A percentile compares a stretch with the other conserved stretches of the same genome.
Evolutionary conservation across 805 yeast species (phyloP).

Genomic region (Kazachstania martiniae): DNA sequence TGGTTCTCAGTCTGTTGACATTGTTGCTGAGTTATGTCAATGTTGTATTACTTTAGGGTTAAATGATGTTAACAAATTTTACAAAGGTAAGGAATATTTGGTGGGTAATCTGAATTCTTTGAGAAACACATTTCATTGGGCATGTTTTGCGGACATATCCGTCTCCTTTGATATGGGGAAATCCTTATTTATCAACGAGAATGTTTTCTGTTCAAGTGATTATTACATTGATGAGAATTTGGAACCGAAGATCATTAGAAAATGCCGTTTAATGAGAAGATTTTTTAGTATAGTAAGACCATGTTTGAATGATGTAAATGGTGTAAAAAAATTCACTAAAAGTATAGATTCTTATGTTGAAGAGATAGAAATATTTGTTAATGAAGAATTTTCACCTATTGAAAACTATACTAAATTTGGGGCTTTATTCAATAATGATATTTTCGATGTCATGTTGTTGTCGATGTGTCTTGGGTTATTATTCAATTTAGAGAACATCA

Average conservation of each 20-base stretch:
- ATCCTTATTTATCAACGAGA: slow-evolving; percentile 11
- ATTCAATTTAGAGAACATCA: slow-evolving; percentile 13
- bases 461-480: slow-evolving; percentile 16
- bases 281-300: too few species aligned
- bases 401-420: too few species aligned
- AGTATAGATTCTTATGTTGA: too few species aligned
- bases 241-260: too few species aligned
- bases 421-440: too few species aligned
- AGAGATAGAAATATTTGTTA: too few species aligned
- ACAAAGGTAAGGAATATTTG: slow-evolving; percentile 5
- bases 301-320: too few species aligned
- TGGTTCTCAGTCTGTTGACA: slow-evolving; percentile 12
- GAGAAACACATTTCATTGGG: slow-evolving; percentile 5
- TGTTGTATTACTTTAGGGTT: slow-evolving; percentile 18
- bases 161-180: slow-evolving; percentile 24
- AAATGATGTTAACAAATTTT: slow-evolving; percentile 13
- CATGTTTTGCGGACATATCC: slow-evolving; percentile 17
- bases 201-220: background rate
- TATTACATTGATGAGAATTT: too few species aligned
- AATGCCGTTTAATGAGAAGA: too few species aligned
- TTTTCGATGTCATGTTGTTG: slow-evolving; percentile 15
- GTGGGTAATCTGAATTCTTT: slow-evolving; percentile 3
- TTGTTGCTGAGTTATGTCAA: slow-evolving; percentile 14
- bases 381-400: too few species aligned
- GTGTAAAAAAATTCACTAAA: too few species aligned